Conservation (phyloP, 2,329 filamentous ascomycete genomes). For the Aspergillus neotritici region DNA sequence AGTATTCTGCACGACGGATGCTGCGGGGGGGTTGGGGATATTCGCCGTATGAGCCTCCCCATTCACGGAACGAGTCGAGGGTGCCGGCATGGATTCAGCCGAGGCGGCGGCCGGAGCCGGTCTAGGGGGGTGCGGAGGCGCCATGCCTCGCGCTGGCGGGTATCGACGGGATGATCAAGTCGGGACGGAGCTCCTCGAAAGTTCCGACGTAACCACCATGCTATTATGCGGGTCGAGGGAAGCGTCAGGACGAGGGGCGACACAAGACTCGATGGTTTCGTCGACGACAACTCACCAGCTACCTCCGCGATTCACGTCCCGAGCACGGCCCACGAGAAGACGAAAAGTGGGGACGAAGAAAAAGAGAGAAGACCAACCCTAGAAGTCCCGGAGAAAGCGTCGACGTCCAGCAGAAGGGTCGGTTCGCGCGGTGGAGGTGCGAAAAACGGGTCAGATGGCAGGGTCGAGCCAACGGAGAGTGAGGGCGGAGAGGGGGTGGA, state of each 20-base stretch:
- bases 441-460: constrained; percentile 15
- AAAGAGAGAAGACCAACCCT: constrained; percentile 3
- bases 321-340: not conserved
- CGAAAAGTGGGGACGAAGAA: not conserved
- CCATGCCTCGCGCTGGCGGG: constrained; percentile 10
- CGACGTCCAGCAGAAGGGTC: not conserved
- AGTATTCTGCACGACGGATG: constrained; percentile 31
- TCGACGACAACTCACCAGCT: constrained; percentile 3
- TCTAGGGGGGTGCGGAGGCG: constrained; percentile 19
- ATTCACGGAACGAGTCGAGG: constrained; percentile 25
- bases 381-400: constrained; percentile 8
- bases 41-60: constrained; percentile 22
- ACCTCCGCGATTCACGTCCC: not conserved
- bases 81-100: constrained; percentile 23
- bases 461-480: constrained; percentile 17
- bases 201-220: constrained; percentile 14
- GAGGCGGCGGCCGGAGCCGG: constrained; percentile 21
- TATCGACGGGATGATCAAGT: constrained; percentile 2
- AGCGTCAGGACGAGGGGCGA: not conserved
- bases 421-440: constrained; percentile 1
- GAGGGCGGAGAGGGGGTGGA: constrained; percentile 26
- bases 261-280: too few species aligned
- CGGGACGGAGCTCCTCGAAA: constrained; percentile 7
- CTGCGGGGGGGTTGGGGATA: constrained; percentile 6
- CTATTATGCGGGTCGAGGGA: constrained; percentile 8